Conservation (phyloP, 306 rosid genomes). For the Corylus heterophylla region DNA sequence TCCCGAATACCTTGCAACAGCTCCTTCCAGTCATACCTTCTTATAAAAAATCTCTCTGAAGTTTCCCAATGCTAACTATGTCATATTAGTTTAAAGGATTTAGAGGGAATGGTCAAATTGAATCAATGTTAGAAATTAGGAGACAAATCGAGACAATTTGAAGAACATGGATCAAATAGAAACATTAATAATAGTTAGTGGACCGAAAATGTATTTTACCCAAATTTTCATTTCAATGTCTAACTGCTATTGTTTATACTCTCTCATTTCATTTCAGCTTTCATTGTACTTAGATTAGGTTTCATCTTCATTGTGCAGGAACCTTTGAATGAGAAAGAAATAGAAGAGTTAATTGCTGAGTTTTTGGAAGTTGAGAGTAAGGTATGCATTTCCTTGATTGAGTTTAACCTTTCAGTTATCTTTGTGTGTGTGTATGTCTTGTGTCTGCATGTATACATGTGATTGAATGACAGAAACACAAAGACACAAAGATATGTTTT, state of each 20-base stretch:
- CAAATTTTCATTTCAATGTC: constrained; percentile 14
- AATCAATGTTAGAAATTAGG: neutral
- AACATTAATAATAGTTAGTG: neutral
- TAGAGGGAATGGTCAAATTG: neutral
- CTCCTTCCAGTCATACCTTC: no score
- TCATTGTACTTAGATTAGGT: neutral
- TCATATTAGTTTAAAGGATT: neutral
- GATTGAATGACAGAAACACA: neutral
- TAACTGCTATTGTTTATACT: constrained; percentile 3
- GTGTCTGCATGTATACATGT: neutral
- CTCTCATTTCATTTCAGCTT: neutral
- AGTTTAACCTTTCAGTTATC: neutral
- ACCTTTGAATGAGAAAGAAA: constrained; percentile 75
- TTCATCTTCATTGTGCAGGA: constrained; percentile 59
- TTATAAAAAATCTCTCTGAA: no score
- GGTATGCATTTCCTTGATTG: constrained; percentile 49
- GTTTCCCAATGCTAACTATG: neutral
- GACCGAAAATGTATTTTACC: neutral
- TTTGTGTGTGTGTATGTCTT: no score
- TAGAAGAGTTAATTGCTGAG: constrained; percentile 76
- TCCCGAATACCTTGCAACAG: no score
- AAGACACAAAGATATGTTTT: constrained; percentile 23
- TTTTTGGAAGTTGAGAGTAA: constrained; percentile 93
- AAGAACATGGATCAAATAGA: neutral
- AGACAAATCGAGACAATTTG: no score